Base-by-base conservation (phyloP, 148 eudicot species). In the Rhododendron vialii region DNA sequence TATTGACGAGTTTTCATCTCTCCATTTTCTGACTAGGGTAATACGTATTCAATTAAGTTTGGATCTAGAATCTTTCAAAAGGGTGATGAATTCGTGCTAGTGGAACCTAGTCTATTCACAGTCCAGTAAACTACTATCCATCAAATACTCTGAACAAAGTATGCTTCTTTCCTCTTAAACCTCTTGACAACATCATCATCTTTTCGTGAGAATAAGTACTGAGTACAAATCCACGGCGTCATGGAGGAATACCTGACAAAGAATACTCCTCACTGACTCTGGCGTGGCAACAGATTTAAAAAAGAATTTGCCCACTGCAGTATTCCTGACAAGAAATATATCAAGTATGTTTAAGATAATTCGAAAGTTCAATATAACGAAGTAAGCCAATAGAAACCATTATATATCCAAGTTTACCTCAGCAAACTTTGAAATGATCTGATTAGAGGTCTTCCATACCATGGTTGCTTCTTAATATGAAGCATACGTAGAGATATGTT, bases 401-500 rank as follows among this genome's bases (percentile, higher is more conserved):
- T 11, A 63, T 59, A 87, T 51, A 86, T 65, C n/a, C 30, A 76
- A 77, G n/a, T 24, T 88, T 88, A 97, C 99, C 98, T 95, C 83
- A 97, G 88, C 88, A 97, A 83, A 87, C 63, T 92, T 90, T 97
- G 99, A 57, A 97, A 97, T 69, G 92, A 88, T 89, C 92, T 93
- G 61, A 97, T 94, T 12, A 97, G 86, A 86, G 99, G 99, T 85
- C 92, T 92, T 65, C 84, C 98, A 55, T 85, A 93, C 88, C 94
- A 91, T 50, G 99, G 95, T 75, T 97, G 99, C 86, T 97, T 97
- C 83, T 86, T 95, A 82, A 93, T 90, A 84, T 97, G 99, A 55
- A 97, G 95, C 99, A 97, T 95, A 17, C 99, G 94, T 38, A 97
- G 98, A 87, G 99, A 97, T 81, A 97, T 93, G 85, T 97, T 95